Base-by-base conservation (phyloP, 2,329 filamentous ascomycete species). In the Phaeosphaeria sp. region DNA sequence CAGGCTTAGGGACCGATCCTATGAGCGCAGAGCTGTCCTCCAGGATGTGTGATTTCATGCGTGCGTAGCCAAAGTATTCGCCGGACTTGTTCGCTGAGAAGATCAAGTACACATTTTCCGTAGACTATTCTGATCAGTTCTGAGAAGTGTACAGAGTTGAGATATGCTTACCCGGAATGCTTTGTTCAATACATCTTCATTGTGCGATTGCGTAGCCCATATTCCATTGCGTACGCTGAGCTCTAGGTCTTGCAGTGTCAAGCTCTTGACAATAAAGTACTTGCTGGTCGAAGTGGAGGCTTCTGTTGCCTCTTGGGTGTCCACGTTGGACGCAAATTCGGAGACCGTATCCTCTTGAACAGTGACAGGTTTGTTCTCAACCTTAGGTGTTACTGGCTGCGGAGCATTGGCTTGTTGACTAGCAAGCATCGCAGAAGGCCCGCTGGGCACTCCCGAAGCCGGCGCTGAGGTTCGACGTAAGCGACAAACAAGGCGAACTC, bases 71-170 rank as follows among this genome's bases (percentile, higher is more conserved):
- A 78, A 95, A 97, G 73, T 97, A 98, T 77, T 97, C 94, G 13
- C 94, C 94, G 0, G 94, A 97, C 72, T 97, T 97, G 77, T 98
- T 98, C 13, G 94, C 94, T 1, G 94, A 98, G 76, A 98, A 98
- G 15, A 98, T 87, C 27, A 98, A 82, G 71, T 93, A 97, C 1
- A 98, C 93, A 69, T 90, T 91, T 52, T 96, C 91, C 15, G 89
- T 87, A 10, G 83, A 81, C 93, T 96, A 58, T 30, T 42, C 9
- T 52, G 42, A 61, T 77, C 55, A 73, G 67, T 46, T 23, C 43
- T 20, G 22, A 20, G 9, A 15, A 10, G 13, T 18, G 4, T 9
- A 20, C 11, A 33, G 1, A n/a, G 5, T 6, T 21, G 7, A 4
- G n/a, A 22, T 15, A 2, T 7, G 63, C 83, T 72, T 77, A 93